Conservation (phyloP, 805 yeast species). For the Candida vartiovaarae region DNA sequence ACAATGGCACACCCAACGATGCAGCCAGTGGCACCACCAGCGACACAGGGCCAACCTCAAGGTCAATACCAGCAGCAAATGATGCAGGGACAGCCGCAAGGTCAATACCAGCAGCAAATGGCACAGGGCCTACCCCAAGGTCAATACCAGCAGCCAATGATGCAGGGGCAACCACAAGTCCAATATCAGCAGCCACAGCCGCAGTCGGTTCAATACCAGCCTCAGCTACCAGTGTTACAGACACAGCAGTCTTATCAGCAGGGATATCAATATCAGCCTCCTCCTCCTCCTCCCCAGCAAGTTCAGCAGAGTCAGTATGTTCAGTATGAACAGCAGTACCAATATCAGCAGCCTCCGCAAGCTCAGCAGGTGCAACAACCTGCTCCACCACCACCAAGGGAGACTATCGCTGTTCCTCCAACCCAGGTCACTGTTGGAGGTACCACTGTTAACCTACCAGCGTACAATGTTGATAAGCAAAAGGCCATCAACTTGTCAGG, state of each 20-base stretch:
- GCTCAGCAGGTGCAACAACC: constrained; percentile 3
- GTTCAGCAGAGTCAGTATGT: constrained; percentile 1
- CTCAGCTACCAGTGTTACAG: neutral
- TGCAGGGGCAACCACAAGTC: neutral
- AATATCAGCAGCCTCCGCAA: constrained; percentile 8
- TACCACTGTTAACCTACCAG: constrained; percentile 8
- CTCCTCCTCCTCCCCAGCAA: constrained; percentile 8
- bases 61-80: neutral
- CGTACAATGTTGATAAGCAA: constrained; percentile 12
- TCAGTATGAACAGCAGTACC: neutral
- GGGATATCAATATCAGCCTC: neutral
- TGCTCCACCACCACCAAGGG: constrained; percentile 3
- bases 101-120: constrained; percentile 2
- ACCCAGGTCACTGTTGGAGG: constrained; percentile 10
- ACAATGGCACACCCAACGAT: too few relatives aligned
- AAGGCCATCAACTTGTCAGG: constrained; percentile 11
- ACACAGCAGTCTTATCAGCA: neutral
- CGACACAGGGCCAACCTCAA: too few relatives aligned
- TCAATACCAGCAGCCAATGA: constrained; percentile 2
- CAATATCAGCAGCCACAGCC: constrained; percentile 1
- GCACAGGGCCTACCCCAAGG: neutral
- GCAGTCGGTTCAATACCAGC: constrained; percentile 3
- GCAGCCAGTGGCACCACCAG: too few relatives aligned
- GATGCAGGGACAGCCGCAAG: neutral
- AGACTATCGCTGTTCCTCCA: constrained; percentile 9